Evolutionary conservation across 345 rosid genomes (phyloP), one percentile per base, ranked within the genome.

Genomic region (Moricandia arvensis): DNA sequence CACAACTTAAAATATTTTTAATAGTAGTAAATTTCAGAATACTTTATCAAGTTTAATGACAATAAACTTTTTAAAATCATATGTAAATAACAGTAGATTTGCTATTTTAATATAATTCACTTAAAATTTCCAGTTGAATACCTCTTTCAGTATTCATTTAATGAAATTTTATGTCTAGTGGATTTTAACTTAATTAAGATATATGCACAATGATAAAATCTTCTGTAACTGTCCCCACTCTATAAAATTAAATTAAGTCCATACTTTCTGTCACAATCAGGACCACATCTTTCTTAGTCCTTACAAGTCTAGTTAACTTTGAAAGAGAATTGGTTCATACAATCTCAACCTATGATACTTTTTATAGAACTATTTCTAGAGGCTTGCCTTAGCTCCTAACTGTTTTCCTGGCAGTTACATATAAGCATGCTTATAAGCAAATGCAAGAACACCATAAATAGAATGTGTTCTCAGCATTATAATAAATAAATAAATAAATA

Each of bases 161-260:
- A 45, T 65, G 68, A 27, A n/a, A 4, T 6, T 34, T n/a, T 34
- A 12, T 68, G 41, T 68, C 43, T 37, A 35, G 24, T 30, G 4
- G 34, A 57, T 29, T 69, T 43, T 43, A 13, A 16, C 8, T 18
- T n/a, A 18, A 41, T 69, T 41, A 34, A 51, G 33, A 29, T 8
- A 34, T 34, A 31, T 30, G 18, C 15, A 65, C 4, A 69, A 53
- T 33, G 69, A 70, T 54, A 53, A 55, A 45, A 43, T 38, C 45
- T 71, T 65, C 67, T 71, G 71, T 64, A 27, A 71, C 6, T 58
- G 76, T 66, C 80, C 80, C 80, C 76, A 71, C 73, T 77, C 76
- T 71, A 77, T 47, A 11, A 58, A 65, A 24, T 37, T 18, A 53
- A 68, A 53, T 62, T 4, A 62, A 62, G 27, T 37, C 29, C 63